Evolutionary conservation across 2,329 filamentous ascomycete species (phyloP), one percentile per base, ranked within the genome.

Genomic region (Cercospora brassicicola): DNA sequence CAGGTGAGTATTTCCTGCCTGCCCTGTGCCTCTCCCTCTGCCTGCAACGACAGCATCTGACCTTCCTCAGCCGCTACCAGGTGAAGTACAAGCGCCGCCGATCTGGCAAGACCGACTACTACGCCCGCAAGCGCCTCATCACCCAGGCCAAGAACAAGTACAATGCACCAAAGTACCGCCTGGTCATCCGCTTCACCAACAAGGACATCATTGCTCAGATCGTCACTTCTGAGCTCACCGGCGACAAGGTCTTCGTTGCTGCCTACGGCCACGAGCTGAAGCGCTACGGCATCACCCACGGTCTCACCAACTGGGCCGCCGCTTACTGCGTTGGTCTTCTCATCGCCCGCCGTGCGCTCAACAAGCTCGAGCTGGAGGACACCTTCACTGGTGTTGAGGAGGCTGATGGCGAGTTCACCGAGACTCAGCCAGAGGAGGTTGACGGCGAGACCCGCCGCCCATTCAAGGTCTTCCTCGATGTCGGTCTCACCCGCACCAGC

Each of bases 101-200:
- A 77, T 82, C 91, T 81, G 95, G 95, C 83, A 99, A 99, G 92
- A 99, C 95, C 87, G 95, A 99, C 84, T 99, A 99, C 93, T 98
- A 97, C 85, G 95, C 95, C 82, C 94, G 95, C 84, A 98, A 98
- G 92, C 91, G 95, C 82, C 89, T 99, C 84, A 95, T 98, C 88
- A 94, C 93, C 87, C 95, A 99, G 89, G 95, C 95, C 87, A 99
- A 98, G 93, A 99, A 99, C 93, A 99, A 99, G 91, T 99, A 98
- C 91, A 96, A 96, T 87, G 91, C 95, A 74, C 95, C 95, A 85
- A 99, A 99, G 90, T 98, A 99, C 91, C 92, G 95, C 82, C 91
- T 99, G 81, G 95, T 99, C 76, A 93, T 99, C 82, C 95, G 95
- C 74, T 80, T 80, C 78, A 80, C 78, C 76, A 80, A 98, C 91